Evolutionary conservation across 2,329 filamentous ascomycete species (phyloP), one percentile per base, ranked within the genome.

Genomic region (Colletotrichum filicis): DNA sequence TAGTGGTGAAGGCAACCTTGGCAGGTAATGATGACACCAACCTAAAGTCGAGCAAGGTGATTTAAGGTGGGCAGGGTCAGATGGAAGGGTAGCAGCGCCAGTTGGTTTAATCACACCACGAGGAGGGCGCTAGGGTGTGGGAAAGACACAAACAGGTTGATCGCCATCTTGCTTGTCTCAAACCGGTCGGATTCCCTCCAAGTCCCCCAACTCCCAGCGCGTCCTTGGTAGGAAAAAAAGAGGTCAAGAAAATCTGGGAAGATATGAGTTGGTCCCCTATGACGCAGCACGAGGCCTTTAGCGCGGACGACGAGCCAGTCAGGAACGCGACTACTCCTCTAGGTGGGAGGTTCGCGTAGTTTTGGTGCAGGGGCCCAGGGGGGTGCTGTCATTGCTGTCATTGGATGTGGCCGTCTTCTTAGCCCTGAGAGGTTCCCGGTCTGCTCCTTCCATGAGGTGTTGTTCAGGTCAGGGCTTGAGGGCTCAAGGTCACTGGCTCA

Each of bases 211-310:
- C 19, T 35, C 32, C 37, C 37, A 42, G 37, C 6, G 14, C 37
- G 14, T 42, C 14, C 37, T 19, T 19, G 37, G 37, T 49, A n/a
- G 6, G 19, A 4, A 2, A 49, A 46, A 49, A n/a, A 42, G 16
- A 42, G 32, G 24, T 57, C 52, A 57, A 57, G 46, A 52, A 37
- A 53, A 57, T 30, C 49, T 16, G 26, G 42, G 19, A n/a, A 56
- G 42, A 55, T 35, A 26, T 32, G 12, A 37, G 28, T 42, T 49
- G 68, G 63, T 67, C 68, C 63, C 68, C 35, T 71, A 71, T 71
- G 68, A 71, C 68, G 68, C 46, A 71, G 42, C 42, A 28, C 22
- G 9, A 24, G 8, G 8, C 19, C 35, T 11, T 24, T 67, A 26
- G 32, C 30, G 22, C n/a, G 12, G 12, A n/a, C 16, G 22, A 22